Evolutionary conservation across 805 yeast genomes (phyloP).

Genomic region (Kluyveromyces wickerhamii): DNA sequence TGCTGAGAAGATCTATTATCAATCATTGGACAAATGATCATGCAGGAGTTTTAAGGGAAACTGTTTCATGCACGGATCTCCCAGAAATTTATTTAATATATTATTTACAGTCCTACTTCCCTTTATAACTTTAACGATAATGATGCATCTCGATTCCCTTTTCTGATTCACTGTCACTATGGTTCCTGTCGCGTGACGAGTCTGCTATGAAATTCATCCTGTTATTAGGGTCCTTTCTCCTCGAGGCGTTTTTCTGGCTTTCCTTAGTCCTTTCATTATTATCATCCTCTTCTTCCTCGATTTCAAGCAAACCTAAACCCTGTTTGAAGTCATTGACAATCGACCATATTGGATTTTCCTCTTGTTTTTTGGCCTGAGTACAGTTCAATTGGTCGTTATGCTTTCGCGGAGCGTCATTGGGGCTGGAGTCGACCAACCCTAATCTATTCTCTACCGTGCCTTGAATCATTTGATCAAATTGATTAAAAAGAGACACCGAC

Average conservation of each 20-base stretch:
- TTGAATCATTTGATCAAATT: slow-evolving; percentile 58
- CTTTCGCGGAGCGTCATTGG: not conserved
- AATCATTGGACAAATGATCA: too few species aligned
- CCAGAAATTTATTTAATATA: too few species aligned
- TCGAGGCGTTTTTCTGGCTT: too few species aligned
- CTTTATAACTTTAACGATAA: slow-evolving; percentile 2
- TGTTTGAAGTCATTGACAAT: slow-evolving; percentile 43
- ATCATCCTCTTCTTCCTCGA: slow-evolving; percentile 23
- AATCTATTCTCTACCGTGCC: slow-evolving; percentile 54
- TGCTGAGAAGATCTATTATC: slow-evolving; percentile 1
- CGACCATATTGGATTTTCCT: slow-evolving; percentile 36
- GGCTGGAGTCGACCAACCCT: slow-evolving; percentile 22
- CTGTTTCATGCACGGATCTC: too few species aligned
- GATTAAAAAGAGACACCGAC: slow-evolving; percentile 56
- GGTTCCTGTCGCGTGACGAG: not conserved
- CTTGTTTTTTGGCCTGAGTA: not conserved
- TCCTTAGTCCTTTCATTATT: not conserved
- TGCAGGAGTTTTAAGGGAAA: too few species aligned
- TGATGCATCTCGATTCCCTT: slow-evolving; percentile 3
- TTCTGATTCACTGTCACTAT: not conserved
- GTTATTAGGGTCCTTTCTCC: too few species aligned
- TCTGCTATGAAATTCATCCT: not conserved
- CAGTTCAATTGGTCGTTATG: not conserved
- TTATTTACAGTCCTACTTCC: too few species aligned
- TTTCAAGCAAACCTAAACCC: slow-evolving; percentile 29